Percentiles rank a stretch among this genome's conserved stretches.
Evolutionary conservation across 2,329 filamentous ascomycete species (phyloP).

Genomic region (Mycocentrospora acerina): DNA sequence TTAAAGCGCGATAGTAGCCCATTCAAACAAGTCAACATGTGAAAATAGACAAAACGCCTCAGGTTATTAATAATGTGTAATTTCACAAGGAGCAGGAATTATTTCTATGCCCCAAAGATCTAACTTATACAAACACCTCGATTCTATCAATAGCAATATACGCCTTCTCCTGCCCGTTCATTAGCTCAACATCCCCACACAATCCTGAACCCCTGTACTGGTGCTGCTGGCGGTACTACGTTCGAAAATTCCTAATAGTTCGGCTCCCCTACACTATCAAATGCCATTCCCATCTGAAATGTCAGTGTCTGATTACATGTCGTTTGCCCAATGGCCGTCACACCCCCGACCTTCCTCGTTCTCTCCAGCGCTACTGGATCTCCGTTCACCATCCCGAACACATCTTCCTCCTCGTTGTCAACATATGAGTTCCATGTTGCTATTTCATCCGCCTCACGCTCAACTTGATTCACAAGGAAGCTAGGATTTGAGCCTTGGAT

Average conservation of each 20-base stretch:
- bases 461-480: slow-evolving; percentile 29
- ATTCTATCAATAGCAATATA: neutral
- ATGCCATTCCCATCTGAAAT: slow-evolving; percentile 33
- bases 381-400: slow-evolving; percentile 28
- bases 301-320: slow-evolving; percentile 30
- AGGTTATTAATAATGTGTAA: too few relatives aligned
- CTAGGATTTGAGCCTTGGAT: slow-evolving; percentile 23
- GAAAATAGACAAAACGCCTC: neutral
- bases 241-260: slow-evolving; percentile 35
- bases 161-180: neutral
- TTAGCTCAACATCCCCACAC: slow-evolving; percentile 24
- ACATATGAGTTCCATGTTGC: slow-evolving; percentile 28
- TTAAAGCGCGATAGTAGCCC: too few relatives aligned
- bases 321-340: slow-evolving; percentile 18
- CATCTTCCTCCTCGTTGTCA: slow-evolving; percentile 3
- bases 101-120: too few relatives aligned
- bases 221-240: slow-evolving; percentile 22
- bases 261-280: slow-evolving; percentile 14
- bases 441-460: slow-evolving; percentile 9
- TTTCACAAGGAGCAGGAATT: too few relatives aligned
- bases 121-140: neutral
- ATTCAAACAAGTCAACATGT: neutral
- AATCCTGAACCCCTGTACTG: slow-evolving; percentile 30
- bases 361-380: slow-evolving; percentile 13
- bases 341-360: slow-evolving; percentile 16